Percentiles rank a stretch among this genome's conserved stretches.
Evolutionary conservation across 2,329 filamentous ascomycete genomes (phyloP).

Genomic region (Arthrobotrys megalospora): DNA sequence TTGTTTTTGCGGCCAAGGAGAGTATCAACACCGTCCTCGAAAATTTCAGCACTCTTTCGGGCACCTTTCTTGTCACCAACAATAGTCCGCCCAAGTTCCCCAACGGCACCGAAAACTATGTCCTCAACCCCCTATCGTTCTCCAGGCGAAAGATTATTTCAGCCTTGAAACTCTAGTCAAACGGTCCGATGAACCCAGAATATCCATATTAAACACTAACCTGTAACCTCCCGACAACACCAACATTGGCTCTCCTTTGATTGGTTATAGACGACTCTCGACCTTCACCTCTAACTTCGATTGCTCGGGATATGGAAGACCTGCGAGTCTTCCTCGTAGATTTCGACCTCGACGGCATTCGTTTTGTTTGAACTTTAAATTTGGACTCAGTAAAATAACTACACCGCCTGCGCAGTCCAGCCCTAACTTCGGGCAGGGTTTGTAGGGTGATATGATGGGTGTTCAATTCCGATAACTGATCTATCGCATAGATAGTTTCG

Average conservation of each 20-base stretch:
- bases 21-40: conserved; percentile 10
- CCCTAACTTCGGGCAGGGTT: too few species aligned
- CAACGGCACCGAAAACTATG: conserved; percentile 20
- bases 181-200: not conserved
- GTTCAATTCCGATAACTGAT: too few species aligned
- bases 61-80: conserved; percentile 16
- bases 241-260: not conserved
- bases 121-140: conserved; percentile 16
- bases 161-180: not conserved
- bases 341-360: conserved; percentile 8
- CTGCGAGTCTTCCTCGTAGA: not conserved
- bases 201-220: not conserved
- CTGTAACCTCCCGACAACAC: conserved; percentile 9
- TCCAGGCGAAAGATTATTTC: not conserved
- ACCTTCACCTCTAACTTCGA: not conserved
- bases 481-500: too few species aligned
- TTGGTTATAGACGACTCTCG: not conserved
- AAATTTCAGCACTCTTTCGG: conserved; percentile 20
- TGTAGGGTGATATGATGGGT: too few species aligned
- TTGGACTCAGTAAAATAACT: too few species aligned
- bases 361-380: not conserved
- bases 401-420: too few species aligned
- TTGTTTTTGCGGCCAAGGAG: not conserved
- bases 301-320: not conserved
- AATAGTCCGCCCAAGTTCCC: not conserved